Percentiles rank a stretch among this genome's conserved stretches.
Evolutionary conservation across 345 rosid species (phyloP).

Genomic region (Corymbia maculata): DNA sequence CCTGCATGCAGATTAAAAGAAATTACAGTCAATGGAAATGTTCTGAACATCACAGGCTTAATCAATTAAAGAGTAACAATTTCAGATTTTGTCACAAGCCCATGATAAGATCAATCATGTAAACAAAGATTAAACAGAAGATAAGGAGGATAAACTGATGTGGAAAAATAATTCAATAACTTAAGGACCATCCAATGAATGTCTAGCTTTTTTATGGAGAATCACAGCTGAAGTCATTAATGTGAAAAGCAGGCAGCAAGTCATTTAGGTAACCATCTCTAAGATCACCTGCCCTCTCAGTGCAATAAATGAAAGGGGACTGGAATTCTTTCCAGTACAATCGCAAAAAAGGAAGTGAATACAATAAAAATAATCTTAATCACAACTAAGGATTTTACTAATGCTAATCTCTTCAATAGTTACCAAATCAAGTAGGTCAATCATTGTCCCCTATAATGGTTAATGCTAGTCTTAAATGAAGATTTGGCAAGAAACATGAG

Average conservation of each 20-base stretch:
- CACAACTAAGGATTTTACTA: background rate
- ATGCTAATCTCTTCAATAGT: background rate
- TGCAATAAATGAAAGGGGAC: background rate
- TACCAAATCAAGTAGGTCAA: background rate
- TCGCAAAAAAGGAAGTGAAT: background rate
- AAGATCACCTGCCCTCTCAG: background rate
- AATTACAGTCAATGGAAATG: background rate
- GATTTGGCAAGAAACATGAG: background rate
- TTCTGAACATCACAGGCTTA: background rate
- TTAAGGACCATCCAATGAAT: background rate
- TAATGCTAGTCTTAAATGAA: background rate
- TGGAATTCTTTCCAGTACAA: background rate
- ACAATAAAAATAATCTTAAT: background rate
- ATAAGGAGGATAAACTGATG: background rate
- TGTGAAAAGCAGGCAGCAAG: background rate
- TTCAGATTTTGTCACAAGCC: background rate
- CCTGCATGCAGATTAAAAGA: slow-evolving; percentile 33
- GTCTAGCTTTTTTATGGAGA: background rate
- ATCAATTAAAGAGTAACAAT: background rate
- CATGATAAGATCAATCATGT: background rate
- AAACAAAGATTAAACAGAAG: background rate
- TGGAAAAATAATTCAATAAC: background rate
- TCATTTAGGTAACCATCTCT: background rate
- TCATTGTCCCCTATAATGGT: background rate
- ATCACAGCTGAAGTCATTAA: background rate